A percentile compares a stretch with the other conserved stretches of the same genome.
Evolutionary conservation across 169 alveolate genomes (phyloP).

Genomic region (Neospora caninum): DNA sequence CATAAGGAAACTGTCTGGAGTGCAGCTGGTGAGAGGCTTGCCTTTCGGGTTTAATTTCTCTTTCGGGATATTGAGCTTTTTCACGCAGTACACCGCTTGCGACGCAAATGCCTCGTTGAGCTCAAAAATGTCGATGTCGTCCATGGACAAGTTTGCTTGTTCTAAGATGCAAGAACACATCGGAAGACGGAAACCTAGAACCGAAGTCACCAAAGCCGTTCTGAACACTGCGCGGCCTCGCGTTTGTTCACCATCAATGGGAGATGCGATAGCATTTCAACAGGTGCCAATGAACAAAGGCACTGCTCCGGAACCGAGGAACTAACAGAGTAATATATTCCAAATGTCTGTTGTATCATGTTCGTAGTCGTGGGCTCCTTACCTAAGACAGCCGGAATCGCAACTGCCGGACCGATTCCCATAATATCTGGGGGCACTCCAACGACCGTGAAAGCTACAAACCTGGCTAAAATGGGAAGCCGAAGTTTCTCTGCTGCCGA

Average conservation of each 20-base stretch:
- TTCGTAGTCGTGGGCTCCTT: conserved; percentile 1
- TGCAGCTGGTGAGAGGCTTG: neutral
- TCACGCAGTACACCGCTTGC: conserved; percentile 86
- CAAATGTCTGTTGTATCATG: too few species aligned
- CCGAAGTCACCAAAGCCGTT: neutral
- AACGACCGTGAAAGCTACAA: conserved; percentile 86
- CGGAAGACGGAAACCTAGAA: neutral
- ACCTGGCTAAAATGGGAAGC: conserved; percentile 84
- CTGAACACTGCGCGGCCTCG: neutral
- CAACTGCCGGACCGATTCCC: conserved; percentile 95
- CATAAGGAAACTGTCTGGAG: neutral
- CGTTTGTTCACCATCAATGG: neutral
- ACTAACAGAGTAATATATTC: too few species aligned
- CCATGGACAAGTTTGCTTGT: conserved; percentile 82
- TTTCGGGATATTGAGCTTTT: conserved; percentile 83
- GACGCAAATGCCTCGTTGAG: conserved; percentile 95
- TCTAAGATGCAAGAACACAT: conserved; percentile 22
- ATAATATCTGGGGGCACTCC: conserved; percentile 93
- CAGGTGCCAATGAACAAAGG: too few species aligned
- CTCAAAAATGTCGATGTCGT: conserved; percentile 91
- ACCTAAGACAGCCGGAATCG: conserved; percentile 90
- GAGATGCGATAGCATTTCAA: too few species aligned
- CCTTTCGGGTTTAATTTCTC: conserved; percentile 92
- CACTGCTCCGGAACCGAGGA: neutral
- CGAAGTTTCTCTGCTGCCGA: conserved; percentile 81